Conservation (phyloP, 1,284 basidiomycete genomes). For the Marasmius oreades region DNA sequence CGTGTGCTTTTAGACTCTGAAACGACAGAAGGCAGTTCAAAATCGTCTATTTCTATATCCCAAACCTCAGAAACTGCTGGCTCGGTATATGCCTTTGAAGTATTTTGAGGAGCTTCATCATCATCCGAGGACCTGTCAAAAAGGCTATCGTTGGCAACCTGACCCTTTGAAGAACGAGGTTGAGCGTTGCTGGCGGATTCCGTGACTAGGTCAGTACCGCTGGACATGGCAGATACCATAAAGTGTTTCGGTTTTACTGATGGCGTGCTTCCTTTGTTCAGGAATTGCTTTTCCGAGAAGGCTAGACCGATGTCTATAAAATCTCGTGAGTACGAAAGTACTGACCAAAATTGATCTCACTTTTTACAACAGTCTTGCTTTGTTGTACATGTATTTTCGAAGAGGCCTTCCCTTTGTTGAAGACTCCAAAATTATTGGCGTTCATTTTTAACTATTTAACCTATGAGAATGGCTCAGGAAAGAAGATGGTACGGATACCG, state of each 20-base stretch:
- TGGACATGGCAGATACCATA: not conserved
- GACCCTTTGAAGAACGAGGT: not conserved
- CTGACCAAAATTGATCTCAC: slow-evolving; percentile 18
- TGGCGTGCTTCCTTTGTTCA: not conserved
- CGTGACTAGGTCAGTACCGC: not conserved
- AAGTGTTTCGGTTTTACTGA: not conserved
- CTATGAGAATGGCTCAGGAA: not conserved
- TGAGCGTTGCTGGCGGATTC: not conserved
- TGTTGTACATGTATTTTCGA: slow-evolving; percentile 30
- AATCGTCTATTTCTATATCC: slow-evolving; percentile 58
- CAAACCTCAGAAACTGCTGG: slow-evolving; percentile 49
- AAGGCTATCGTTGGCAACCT: not conserved
- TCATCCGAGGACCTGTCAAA: not conserved
- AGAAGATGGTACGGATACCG: slow-evolving; percentile 36
- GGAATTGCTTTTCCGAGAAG: slow-evolving; percentile 3
- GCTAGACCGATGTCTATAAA: not conserved
- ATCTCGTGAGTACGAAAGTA: no score
- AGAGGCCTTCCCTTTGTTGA: slow-evolving; percentile 70
- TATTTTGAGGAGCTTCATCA: not conserved
- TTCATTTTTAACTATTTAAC: slow-evolving; percentile 33
- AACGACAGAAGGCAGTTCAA: slow-evolving; percentile 19
- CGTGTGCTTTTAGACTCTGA: slow-evolving; percentile 9
- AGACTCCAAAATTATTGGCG: slow-evolving; percentile 51
- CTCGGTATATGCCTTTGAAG: not conserved
- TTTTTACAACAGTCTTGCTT: slow-evolving; percentile 16